Conservation (phyloP, 2,329 filamentous ascomycete genomes). For the Epichloe uncinata region DNA sequence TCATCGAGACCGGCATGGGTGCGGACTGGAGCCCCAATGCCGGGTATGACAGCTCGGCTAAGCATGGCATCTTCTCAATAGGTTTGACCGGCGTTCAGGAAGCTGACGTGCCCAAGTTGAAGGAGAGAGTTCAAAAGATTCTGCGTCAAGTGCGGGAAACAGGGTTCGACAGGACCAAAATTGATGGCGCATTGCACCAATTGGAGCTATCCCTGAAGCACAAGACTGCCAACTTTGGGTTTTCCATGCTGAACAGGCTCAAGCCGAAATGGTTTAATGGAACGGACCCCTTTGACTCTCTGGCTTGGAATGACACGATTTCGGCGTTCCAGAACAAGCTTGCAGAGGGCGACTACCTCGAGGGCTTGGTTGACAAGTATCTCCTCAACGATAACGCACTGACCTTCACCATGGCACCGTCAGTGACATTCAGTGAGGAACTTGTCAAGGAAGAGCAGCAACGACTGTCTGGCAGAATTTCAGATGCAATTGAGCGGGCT, state of each 20-base stretch:
- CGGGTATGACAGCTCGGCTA: constrained; percentile 72
- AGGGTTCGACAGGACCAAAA: constrained; percentile 80
- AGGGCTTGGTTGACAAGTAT: constrained; percentile 78
- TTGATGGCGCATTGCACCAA: constrained; percentile 88
- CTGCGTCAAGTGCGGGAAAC: constrained; percentile 55
- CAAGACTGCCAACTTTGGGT: constrained; percentile 91
- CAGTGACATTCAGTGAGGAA: constrained; percentile 58
- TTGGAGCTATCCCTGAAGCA: constrained; percentile 88
- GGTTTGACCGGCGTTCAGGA: constrained; percentile 83
- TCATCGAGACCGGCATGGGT: constrained; percentile 82
- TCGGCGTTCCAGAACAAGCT: constrained; percentile 67
- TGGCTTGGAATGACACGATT: constrained; percentile 87
- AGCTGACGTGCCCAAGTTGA: constrained; percentile 64
- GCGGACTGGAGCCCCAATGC: constrained; percentile 92
- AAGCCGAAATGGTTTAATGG: constrained; percentile 94
- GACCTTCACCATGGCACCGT: constrained; percentile 90
- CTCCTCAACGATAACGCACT: constrained; percentile 75
- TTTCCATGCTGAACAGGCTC: constrained; percentile 76
- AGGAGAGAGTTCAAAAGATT: constrained; percentile 58
- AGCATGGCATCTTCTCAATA: constrained; percentile 72
- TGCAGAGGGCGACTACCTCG: constrained; percentile 65
- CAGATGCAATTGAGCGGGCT: constrained; percentile 52
- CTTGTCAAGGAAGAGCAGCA: constrained; percentile 64
- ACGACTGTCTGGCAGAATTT: constrained; percentile 62
- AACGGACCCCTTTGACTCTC: constrained; percentile 76